These are phyloP conservation scores for Syncephalis plumigaleata DNA, from an alignment of 371 early-diverging fungal species.

Conservation along the genomic window DNA sequence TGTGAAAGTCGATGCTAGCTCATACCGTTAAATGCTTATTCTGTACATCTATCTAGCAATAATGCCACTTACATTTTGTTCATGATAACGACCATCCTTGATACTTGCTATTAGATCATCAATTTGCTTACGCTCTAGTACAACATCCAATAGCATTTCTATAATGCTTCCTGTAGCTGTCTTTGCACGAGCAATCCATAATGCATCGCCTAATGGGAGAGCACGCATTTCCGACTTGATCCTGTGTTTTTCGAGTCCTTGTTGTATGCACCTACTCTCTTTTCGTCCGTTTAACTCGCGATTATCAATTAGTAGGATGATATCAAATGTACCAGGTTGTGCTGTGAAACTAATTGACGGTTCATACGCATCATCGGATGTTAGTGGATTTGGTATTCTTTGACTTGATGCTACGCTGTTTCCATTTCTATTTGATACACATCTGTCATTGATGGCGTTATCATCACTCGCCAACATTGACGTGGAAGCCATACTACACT, in stretches of 20 bases:
- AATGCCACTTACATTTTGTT: constrained; percentile 65
- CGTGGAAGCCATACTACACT: constrained; percentile 5
- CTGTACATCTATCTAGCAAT: not conserved
- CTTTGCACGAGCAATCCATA: constrained; percentile 64
- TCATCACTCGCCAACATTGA: no score
- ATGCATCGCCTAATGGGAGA: constrained; percentile 70
- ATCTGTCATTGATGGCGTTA: no score
- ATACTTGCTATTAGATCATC: constrained; percentile 86
- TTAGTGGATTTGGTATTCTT: no score
- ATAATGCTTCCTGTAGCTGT: constrained; percentile 11
- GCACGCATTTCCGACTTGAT: constrained; percentile 32
- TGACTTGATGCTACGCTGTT: no score
- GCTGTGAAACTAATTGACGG: no score
- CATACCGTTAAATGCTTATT: not conserved
- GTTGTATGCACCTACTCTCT: constrained; percentile 55
- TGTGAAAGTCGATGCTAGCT: constrained; percentile 40
- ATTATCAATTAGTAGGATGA: constrained; percentile 58
- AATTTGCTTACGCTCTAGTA: constrained; percentile 88
- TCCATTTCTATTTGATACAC: no score
- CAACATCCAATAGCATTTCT: constrained; percentile 66
- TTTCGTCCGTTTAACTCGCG: constrained; percentile 54
- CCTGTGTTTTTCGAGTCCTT: constrained; percentile 33
- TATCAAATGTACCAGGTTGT: constrained; percentile 40
- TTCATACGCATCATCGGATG: no score
- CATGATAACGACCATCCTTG: constrained; percentile 85